These are phyloP conservation scores for Coniella lustricola DNA, from an alignment of 2,329 filamentous ascomycete species.

Conservation along the genomic window DNA sequence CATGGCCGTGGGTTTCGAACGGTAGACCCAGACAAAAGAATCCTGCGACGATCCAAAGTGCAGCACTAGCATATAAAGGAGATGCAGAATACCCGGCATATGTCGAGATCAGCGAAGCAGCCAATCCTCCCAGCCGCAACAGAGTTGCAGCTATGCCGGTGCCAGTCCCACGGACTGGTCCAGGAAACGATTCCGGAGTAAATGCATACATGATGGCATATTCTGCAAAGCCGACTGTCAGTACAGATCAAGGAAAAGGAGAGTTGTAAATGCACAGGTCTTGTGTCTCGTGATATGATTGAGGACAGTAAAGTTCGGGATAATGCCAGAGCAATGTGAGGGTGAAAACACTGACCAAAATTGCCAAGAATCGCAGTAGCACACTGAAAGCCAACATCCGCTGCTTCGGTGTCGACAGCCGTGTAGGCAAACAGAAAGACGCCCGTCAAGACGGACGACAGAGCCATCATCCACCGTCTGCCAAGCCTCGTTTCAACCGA, in stretches of 20 bases:
- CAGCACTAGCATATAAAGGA: constrained; percentile 38
- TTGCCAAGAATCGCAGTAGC: constrained; percentile 40
- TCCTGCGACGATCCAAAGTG: constrained; percentile 36
- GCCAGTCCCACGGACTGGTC: constrained; percentile 46
- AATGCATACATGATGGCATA: constrained; percentile 35
- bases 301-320: too few species aligned
- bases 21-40: constrained; percentile 34
- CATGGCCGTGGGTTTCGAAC: constrained; percentile 36
- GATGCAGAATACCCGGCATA: constrained; percentile 35
- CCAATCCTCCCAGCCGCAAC: constrained; percentile 31
- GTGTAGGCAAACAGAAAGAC: constrained; percentile 41
- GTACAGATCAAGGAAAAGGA: not conserved
- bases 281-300: too few species aligned
- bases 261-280: too few species aligned
- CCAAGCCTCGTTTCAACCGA: constrained; percentile 34
- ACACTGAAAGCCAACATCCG: constrained; percentile 32
- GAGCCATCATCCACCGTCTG: constrained; percentile 37
- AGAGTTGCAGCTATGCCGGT: constrained; percentile 37
- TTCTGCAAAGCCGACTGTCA: constrained; percentile 19
- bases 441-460: constrained; percentile 36
- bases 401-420: constrained; percentile 29
- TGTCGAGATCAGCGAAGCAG: constrained; percentile 35
- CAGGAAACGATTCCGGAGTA: constrained; percentile 52
- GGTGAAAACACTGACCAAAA: constrained; percentile 23
- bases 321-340: not conserved